A percentile compares a stretch with the other conserved stretches of the same genome.
Conservation (phyloP, 805 yeast species). For the Candida pseudofarinosa region DNA sequence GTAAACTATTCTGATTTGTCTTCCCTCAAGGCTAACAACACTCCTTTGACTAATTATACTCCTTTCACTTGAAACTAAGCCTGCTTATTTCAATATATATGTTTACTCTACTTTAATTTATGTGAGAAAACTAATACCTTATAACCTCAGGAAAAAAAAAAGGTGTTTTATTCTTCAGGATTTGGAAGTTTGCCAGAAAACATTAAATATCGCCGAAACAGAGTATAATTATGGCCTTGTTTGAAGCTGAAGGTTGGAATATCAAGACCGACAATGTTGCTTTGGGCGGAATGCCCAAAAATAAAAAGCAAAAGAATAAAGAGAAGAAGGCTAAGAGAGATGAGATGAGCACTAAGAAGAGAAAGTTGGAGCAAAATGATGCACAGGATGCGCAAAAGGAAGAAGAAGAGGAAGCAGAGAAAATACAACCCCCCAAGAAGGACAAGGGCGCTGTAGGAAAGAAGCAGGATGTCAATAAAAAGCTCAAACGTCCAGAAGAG, state of each 20-base stretch:
- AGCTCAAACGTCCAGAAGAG: conserved; percentile 3
- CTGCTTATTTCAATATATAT: too few relatives aligned
- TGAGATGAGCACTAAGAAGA: conserved; percentile 8
- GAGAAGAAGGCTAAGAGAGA: conserved; percentile 19
- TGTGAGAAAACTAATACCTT: too few relatives aligned
- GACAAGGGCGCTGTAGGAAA: conserved; percentile 1
- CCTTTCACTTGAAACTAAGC: too few relatives aligned
- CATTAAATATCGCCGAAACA: neutral
- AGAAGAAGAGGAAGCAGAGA: conserved; percentile 10
- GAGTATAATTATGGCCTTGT: conserved; percentile 52
- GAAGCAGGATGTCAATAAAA: conserved; percentile 2
- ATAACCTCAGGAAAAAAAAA: too few relatives aligned
- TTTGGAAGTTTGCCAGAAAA: neutral
- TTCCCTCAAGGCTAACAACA: too few relatives aligned
- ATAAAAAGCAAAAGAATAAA: conserved; percentile 23
- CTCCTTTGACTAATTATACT: too few relatives aligned
- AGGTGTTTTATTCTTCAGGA: neutral
- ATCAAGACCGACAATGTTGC: conserved; percentile 51
- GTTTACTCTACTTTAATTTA: too few relatives aligned
- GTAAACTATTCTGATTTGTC: too few relatives aligned
- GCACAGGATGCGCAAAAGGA: conserved; percentile 13
- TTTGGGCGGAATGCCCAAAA: conserved; percentile 31
- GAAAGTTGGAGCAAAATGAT: conserved; percentile 5
- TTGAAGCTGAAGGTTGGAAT: conserved; percentile 82
- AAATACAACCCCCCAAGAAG: conserved; percentile 2